Percentiles rank a stretch among this genome's conserved stretches.
Evolutionary conservation across 345 rosid genomes (phyloP).

Genomic region (Cochlearia excelsa): DNA sequence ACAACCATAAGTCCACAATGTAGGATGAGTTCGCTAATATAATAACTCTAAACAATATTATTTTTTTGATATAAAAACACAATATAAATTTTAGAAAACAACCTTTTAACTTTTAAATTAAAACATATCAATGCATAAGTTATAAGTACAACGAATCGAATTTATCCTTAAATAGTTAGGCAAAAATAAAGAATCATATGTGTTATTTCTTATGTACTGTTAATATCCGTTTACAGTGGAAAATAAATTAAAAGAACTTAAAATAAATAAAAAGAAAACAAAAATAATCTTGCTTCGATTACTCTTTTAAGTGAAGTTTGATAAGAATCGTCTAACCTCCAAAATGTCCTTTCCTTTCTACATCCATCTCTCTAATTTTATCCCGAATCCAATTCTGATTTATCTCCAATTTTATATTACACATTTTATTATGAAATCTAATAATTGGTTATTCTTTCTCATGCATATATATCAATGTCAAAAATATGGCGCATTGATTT

Average conservation of each 20-base stretch:
- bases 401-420: constrained; percentile 10
- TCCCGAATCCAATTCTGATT: constrained; percentile 8
- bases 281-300: constrained; percentile 16
- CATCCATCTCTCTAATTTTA: constrained; percentile 8
- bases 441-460: constrained; percentile 10
- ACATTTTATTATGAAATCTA: too few relatives aligned
- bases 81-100: not conserved
- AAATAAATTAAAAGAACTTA: too few relatives aligned
- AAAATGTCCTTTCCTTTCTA: constrained; percentile 28
- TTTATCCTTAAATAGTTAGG: too few relatives aligned
- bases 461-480: not conserved
- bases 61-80: too few relatives aligned
- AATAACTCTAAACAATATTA: too few relatives aligned
- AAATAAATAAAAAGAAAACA: too few relatives aligned
- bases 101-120: not conserved
- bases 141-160: too few relatives aligned
- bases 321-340: constrained; percentile 34
- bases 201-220: too few relatives aligned
- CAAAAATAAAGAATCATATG: too few relatives aligned
- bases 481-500: not conserved
- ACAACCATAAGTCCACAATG: too few relatives aligned
- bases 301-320: constrained; percentile 35
- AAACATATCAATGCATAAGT: not conserved
- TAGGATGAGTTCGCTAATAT: too few relatives aligned
- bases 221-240: too few relatives aligned